A percentile compares a stretch with the other conserved stretches of the same genome.
Evolutionary conservation across 2,329 filamentous ascomycete species (phyloP).

Genomic region (Alternaria sp.): DNA sequence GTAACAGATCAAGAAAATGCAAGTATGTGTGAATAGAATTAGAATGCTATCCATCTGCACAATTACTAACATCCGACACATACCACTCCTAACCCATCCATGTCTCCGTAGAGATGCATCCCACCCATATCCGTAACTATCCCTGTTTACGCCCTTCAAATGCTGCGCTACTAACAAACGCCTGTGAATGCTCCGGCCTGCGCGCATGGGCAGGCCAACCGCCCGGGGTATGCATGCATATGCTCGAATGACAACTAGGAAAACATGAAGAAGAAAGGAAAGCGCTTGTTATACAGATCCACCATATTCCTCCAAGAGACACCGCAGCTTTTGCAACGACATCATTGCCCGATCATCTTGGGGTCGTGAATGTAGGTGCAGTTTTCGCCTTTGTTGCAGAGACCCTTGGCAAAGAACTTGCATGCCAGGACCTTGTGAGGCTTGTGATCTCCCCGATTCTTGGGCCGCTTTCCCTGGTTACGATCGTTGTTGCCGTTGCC

Average conservation of each 20-base stretch:
- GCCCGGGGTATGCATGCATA: slow-evolving; percentile 31
- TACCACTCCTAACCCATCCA: neutral
- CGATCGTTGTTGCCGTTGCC: slow-evolving; percentile 33
- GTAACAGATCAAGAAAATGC: neutral
- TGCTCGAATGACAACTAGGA: slow-evolving; percentile 12
- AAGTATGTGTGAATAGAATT: slow-evolving; percentile 6
- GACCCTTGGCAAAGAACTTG: slow-evolving; percentile 72
- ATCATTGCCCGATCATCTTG: slow-evolving; percentile 6
- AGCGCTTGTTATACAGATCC: slow-evolving; percentile 11
- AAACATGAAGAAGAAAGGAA: slow-evolving; percentile 6
- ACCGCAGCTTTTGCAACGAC: neutral
- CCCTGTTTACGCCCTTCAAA: slow-evolving; percentile 21
- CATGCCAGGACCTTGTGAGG: slow-evolving; percentile 60
- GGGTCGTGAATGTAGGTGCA: slow-evolving; percentile 75
- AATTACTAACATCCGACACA: neutral
- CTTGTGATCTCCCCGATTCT: slow-evolving; percentile 25
- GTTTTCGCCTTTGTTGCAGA: slow-evolving; percentile 74
- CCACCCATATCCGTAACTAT: neutral
- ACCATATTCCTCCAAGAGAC: neutral
- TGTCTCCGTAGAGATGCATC: slow-evolving; percentile 1
- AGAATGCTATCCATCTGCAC: slow-evolving; percentile 13
- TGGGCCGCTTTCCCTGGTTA: slow-evolving; percentile 61
- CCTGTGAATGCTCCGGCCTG: slow-evolving; percentile 26
- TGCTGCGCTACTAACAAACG: slow-evolving; percentile 27
- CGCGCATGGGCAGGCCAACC: slow-evolving; percentile 2